Base-by-base conservation (phyloP, 106 monocot species). In the Acorus calamus region DNA sequence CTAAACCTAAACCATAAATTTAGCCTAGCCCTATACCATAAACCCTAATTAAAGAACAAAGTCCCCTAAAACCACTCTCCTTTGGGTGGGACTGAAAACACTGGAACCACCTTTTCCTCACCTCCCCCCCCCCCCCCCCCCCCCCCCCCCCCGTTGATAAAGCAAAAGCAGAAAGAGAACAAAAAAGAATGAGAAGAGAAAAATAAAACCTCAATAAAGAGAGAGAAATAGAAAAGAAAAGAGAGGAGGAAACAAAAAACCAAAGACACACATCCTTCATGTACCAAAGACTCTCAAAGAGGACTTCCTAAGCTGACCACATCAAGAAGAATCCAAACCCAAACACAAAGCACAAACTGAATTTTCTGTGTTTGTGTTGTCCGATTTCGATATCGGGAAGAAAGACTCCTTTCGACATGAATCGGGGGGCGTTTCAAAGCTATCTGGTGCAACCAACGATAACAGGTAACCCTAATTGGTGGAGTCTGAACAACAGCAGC, bases 391-490 rank as follows among this genome's bases (percentile, higher is more conserved):
- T 45, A 46, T 47, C 53, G 8, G 50, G 47, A 42, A 14, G 49
- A 50, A n/a, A 57, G 59, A 69, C 11, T 4, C 8, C 45, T n/a
- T 7, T 45, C 49, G 64, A 28, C 46, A 81, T 81, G 88, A 78
- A 88, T 62, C 78, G 81, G 81, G 80, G 68, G 58, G 81, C 69
- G 44, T 74, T 84, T 49, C 70, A 76, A 48, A 81, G 70, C 64
- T 80, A 69, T 14, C 59, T 66, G 55, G 67, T 80, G 53, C 85
- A 85, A 52, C 85, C 76, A 67, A 73, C 83, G 83, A 74, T 84
- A 73, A 76, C 67, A 54, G 66, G 55, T 43, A 72, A 65, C 61
- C 55, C 68, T 60, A 61, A 47, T 47, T 77, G 74, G 82, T 80
- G 74, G 86, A 77, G 66, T 53, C 71, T 75, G 69, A 63, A 57